Evolutionary conservation across 257 asterid genomes (phyloP).

Genomic region (Jacaranda mimosifolia): DNA sequence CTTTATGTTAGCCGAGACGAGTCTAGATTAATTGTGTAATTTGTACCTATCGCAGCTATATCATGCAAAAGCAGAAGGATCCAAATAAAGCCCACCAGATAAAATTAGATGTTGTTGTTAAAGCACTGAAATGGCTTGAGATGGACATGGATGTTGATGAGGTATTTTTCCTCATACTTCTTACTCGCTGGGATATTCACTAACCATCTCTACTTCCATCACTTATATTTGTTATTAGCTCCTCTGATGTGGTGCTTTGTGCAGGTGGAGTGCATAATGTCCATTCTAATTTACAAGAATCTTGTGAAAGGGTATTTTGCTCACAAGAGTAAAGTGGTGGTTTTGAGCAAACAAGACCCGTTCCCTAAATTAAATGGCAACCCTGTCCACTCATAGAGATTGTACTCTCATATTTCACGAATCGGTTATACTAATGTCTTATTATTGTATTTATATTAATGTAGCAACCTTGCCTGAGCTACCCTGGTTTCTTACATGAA

Average conservation of each 20-base stretch:
- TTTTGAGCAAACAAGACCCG: conserved; percentile 95
- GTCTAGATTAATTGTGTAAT: conserved; percentile 8
- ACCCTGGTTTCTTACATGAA: conserved; percentile 5
- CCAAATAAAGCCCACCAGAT: conserved; percentile 89
- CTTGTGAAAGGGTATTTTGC: conserved; percentile 95
- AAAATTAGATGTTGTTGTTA: conserved; percentile 85
- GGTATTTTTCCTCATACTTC: conserved; percentile 51
- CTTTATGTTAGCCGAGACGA: conserved; percentile 4
- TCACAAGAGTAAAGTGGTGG: conserved; percentile 95
- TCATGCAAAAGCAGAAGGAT: conserved; percentile 87
- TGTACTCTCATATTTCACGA: background rate
- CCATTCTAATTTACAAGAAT: conserved; percentile 89
- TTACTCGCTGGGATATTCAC: background rate
- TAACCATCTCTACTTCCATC: background rate
- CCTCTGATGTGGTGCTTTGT: background rate
- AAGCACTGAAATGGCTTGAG: conserved; percentile 90
- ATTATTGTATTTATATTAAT: conserved; percentile 19
- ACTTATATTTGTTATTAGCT: background rate
- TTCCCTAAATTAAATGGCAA: conserved; percentile 90
- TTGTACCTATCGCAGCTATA: conserved; percentile 55
- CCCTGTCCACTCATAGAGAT: conserved; percentile 64
- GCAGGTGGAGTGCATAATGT: conserved; percentile 95
- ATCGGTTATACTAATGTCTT: conserved; percentile 1
- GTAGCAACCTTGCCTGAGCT: background rate
- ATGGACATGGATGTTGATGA: conserved; percentile 92